Evolutionary conservation across 805 yeast species (phyloP), one percentile per base, ranked within the genome.

Genomic region (Brettanomyces custersianus): DNA sequence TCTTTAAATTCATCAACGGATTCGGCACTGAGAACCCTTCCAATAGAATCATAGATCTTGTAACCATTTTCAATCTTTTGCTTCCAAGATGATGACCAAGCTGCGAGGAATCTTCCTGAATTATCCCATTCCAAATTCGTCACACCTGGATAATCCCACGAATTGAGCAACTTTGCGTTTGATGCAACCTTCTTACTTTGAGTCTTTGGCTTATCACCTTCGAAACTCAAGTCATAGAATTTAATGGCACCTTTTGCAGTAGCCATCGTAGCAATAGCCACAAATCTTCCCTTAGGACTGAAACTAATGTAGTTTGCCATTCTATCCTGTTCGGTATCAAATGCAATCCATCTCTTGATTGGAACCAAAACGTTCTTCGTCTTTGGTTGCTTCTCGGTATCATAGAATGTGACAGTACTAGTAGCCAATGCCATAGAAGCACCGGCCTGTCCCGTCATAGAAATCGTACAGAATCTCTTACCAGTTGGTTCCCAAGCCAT

Each of bases 401-500:
- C 94, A 25, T 74, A 94, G 71, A 92, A 88, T 4, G 83, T 65
- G 33, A 85, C 70, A 17, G 37, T 41, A 52, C 84, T 84, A 53
- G 72, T 74, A 39, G 78, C 63, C 43, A 80, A 68, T 23, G 90
- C 72, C 36, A 79, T 73, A 52, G 80, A 78, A 44, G 70, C 65
- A 51, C 60, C 63, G 6, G 58, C 45, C 44, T 63, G 68, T 43
- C 74, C 80, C 37, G 63, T 52, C 53, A 80, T 70, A 17, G 92
- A 76, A 49, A 90, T 77, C 34, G 81, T 73, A 41, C 82, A 79
- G 49, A 92, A 88, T 57, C 96, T 74, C 56, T 85, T 90, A 25
- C 90, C 80, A 46, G 69, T 74, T 51, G 98, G 96, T 66, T 94
- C 98, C 97, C 97, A 92, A 38, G 85, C 88, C 62, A 92, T 82